Conservation (phyloP, 805 yeast genomes). For the Hanseniaspora vineae region DNA sequence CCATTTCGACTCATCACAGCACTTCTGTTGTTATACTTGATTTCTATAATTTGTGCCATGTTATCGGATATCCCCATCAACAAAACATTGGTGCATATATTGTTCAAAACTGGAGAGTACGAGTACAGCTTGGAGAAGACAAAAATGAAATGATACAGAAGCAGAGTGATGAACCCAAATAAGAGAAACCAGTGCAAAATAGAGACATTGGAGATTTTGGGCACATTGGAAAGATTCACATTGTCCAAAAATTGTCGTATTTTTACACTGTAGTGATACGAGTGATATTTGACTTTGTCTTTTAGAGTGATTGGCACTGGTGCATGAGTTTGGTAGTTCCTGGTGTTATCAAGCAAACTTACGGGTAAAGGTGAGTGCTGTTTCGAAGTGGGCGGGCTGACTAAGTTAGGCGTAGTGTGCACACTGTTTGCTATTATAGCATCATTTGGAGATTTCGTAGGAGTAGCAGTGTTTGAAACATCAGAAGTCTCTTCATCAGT, state of each 20-base stretch:
- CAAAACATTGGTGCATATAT: conserved; percentile 66
- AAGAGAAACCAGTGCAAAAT: conserved; percentile 43
- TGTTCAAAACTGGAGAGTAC: conserved; percentile 57
- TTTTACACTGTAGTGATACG: background rate
- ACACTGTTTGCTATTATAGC: no score
- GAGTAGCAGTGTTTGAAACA: background rate
- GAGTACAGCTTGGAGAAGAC: conserved; percentile 50
- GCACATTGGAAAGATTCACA: background rate
- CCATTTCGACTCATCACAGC: no score
- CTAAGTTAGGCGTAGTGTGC: no score
- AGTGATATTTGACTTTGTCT: background rate
- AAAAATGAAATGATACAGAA: conserved; percentile 37
- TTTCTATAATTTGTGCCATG: conserved; percentile 64
- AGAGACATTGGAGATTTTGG: conserved; percentile 35
- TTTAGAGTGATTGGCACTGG: background rate
- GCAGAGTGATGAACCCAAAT: conserved; percentile 32
- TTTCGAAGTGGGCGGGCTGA: no score
- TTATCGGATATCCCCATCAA: conserved; percentile 86
- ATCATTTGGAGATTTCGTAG: background rate
- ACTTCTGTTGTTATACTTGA: background rate
- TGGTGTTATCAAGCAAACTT: no score
- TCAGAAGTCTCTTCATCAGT: background rate
- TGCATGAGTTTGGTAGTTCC: no score
- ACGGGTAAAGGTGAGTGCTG: no score
- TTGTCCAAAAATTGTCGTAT: background rate